Evolutionary conservation across 495 filamentous ascomycete genomes (phyloP).

Genomic region (Sphaerosporella brunnea): DNA sequence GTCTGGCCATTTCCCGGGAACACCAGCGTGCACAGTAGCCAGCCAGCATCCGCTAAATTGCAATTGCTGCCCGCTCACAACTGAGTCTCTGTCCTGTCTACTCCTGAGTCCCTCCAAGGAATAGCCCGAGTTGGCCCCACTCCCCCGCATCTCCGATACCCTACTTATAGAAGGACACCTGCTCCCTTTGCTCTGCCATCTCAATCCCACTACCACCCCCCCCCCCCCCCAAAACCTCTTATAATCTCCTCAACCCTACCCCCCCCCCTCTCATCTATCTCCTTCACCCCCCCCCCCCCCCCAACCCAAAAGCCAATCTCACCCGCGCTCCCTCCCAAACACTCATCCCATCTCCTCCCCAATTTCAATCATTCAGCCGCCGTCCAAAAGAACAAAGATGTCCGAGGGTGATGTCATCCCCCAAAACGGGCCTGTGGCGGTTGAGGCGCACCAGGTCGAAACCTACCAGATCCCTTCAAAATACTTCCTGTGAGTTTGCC

Average conservation of each 20-base stretch:
- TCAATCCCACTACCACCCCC: not conserved
- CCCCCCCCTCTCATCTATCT: not conserved
- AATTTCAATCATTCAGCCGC: no score
- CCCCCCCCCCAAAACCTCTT: not conserved
- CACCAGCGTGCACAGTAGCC: no score
- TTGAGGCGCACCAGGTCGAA: conserved; percentile 70
- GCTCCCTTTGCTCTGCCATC: not conserved
- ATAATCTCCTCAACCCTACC: not conserved
- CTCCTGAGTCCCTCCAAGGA: no score
- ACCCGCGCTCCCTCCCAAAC: no score
- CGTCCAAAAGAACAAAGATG: conserved; percentile 32
- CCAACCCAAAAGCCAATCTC: no score
- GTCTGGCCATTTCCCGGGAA: no score
- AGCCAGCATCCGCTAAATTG: no score
- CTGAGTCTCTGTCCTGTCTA: no score
- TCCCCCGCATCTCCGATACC: no score
- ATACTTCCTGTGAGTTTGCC: conserved; percentile 16
- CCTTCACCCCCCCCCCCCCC: conserved; percentile 1
- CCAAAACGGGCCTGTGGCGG: conserved; percentile 50
- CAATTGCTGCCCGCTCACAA: no score
- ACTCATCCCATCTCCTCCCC: no score
- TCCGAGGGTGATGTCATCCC: conserved; percentile 40
- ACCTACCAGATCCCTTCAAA: conserved; percentile 44
- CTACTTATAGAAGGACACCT: not conserved
- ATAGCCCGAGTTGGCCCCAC: no score